Percentiles rank a stretch among this genome's conserved stretches.
phyloP scores from a whole-genome alignment of 345 rosid species.

The Gossypium mustelinum region DNA sequence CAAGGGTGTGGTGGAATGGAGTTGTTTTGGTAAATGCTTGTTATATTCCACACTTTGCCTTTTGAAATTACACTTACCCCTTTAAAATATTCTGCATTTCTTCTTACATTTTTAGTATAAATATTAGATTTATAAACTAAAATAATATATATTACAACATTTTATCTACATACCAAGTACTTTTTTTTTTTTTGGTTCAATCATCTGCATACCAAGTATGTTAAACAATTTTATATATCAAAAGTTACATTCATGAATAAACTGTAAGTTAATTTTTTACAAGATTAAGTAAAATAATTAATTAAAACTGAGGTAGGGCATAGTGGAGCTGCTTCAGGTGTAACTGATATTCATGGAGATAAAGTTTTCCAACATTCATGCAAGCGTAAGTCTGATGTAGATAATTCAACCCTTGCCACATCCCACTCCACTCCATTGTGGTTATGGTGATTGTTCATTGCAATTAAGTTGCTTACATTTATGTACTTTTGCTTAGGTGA shows the following conservation, averaged over 20 bases:
- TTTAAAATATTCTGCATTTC: no score
- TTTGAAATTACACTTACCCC: no score
- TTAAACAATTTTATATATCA: background rate
- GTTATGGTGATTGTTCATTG: background rate
- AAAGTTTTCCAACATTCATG: background rate
- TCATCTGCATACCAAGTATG: no score
- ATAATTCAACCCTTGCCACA: background rate
- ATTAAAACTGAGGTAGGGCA: background rate
- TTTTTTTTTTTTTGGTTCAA: no score
- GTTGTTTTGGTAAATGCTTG: no score
- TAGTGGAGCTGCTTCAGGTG: background rate
- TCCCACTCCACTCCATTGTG: background rate
- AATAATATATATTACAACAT: no score
- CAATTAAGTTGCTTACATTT: slow-evolving; percentile 9
- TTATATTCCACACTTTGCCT: no score
- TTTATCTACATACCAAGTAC: no score
- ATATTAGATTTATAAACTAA: no score
- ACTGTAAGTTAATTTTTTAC: background rate
- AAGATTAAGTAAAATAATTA: background rate
- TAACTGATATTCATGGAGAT: background rate
- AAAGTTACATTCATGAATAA: background rate
- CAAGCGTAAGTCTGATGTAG: background rate
- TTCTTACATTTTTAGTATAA: no score
- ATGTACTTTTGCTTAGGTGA: slow-evolving; percentile 47
- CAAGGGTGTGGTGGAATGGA: no score